Percentiles rank a stretch among this genome's conserved stretches.
Conservation (phyloP, 495 filamentous ascomycete species). For the Penicillium coprophilum region DNA sequence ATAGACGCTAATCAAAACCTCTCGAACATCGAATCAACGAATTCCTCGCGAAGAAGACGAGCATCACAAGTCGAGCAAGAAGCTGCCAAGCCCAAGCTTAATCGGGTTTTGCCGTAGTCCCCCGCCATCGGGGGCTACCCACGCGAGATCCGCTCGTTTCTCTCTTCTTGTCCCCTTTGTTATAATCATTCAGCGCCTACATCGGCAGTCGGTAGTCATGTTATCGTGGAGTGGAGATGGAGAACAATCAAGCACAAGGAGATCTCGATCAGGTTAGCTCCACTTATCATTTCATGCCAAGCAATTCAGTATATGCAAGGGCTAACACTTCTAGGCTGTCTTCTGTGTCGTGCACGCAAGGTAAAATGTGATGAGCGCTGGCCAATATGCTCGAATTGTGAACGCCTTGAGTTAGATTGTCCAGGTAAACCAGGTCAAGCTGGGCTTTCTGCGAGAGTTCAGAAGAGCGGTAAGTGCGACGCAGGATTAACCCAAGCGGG, state of each 20-base stretch:
- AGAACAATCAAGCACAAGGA: constrained; percentile 2
- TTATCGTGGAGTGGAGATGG: constrained; percentile 17
- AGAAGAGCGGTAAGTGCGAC: constrained; percentile 1
- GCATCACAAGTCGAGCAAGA: background rate
- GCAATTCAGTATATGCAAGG: background rate
- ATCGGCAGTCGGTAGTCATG: constrained; percentile 15
- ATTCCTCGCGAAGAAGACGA: too few relatives aligned
- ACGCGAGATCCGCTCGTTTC: constrained; percentile 20
- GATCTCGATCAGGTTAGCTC: constrained; percentile 24
- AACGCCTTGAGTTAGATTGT: constrained; percentile 19
- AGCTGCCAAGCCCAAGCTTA: background rate
- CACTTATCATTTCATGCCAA: constrained; percentile 6
- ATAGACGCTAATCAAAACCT: too few relatives aligned
- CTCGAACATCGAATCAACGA: too few relatives aligned
- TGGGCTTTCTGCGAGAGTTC: background rate
- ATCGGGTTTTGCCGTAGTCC: constrained; percentile 14
- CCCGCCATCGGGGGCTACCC: constrained; percentile 21
- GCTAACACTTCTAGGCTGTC: constrained; percentile 15
- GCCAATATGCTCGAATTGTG: constrained; percentile 20
- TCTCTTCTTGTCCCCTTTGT: background rate
- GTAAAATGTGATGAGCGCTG: constrained; percentile 27
- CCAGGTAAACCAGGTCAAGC: constrained; percentile 18
- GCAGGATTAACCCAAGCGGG: constrained; percentile 21
- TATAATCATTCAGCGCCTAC: background rate
- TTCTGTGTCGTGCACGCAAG: constrained; percentile 23